Base-by-base conservation (phyloP, 2,329 filamentous ascomycete species). In the Trichoderma citrinoviride region DNA sequence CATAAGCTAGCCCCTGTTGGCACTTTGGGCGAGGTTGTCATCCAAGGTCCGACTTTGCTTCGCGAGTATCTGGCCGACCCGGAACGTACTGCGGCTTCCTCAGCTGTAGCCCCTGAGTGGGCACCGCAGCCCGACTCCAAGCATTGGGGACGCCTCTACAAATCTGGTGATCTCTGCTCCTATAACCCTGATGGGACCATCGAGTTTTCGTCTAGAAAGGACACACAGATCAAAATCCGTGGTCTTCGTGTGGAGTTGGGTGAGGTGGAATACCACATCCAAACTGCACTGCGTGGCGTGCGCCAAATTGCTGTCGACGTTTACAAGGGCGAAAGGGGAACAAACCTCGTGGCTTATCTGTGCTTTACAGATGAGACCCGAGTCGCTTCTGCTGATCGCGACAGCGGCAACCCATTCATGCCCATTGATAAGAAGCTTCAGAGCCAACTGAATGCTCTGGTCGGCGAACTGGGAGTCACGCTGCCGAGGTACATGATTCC, bases 201-300 rank as follows among this genome's bases (percentile, higher is more conserved):
- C 7, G 5, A 47, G 6, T 65, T 47, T 19, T 47, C 3, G 3
- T 49, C 44, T 5, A 47, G 62, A n/a, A 65, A 61, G 6, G 62
- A 65, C 3, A 65, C 55, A 0, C 63, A 65, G 3, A 43, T 65
- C 41, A 65, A 65, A 25, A 65, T 65, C 23, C 40, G 63, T 15
- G 63, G 63, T 3, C 49, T 61, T 4, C 55, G 63, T 29, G 56
- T 65, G 1, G 63, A 65, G 15, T 40, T 65, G 25, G 56, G 57
- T 7, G 63, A 65, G n/a, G 29, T 65, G 27, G 63, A 65, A 41
- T 12, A 65, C 25, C 62, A 65, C 25, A 58, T 65, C 12, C 62
- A 60, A 4, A 19, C 37, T 2, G 10, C 44, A 10, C n/a, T 65
- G 23, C 43, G 4, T 10, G 40, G 27, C 1, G 23, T 65, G 2